phyloP scores from a whole-genome alignment of 495 filamentous ascomycete species.

The Aspergillus bridgeri region DNA sequence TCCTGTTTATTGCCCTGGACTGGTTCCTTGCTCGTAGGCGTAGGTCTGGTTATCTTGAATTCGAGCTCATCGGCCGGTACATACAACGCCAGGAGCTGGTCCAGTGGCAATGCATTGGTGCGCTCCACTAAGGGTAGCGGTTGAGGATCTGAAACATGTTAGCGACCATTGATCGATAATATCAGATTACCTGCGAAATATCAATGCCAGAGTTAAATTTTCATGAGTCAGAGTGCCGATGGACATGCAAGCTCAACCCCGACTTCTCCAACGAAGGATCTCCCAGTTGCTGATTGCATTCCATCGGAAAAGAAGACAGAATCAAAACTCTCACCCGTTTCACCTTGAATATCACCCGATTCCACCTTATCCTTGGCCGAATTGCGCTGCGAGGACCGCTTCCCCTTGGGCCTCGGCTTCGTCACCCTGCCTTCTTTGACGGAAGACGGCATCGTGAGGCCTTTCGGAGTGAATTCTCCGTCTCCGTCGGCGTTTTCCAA shows the following conservation, averaged over 20 bases:
- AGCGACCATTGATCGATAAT: background rate
- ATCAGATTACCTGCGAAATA: background rate
- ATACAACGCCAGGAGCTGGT: slow-evolving; percentile 33
- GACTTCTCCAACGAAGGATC: background rate
- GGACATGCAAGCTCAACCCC: background rate
- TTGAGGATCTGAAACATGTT: slow-evolving; percentile 11
- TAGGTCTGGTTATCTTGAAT: slow-evolving; percentile 9
- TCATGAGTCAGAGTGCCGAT: background rate
- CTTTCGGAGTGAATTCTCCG: background rate
- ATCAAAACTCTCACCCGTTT: background rate
- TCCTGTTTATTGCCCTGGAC: background rate
- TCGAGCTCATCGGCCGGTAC: slow-evolving; percentile 18
- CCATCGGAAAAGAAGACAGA: background rate
- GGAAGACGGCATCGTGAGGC: slow-evolving; percentile 16
- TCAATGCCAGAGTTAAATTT: background rate
- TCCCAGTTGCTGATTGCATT: background rate
- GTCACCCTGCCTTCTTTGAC: slow-evolving; percentile 25
- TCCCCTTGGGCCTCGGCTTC: slow-evolving; percentile 20
- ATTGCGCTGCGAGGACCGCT: slow-evolving; percentile 15
- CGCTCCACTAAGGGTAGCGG: slow-evolving; percentile 38
- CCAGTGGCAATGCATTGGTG: slow-evolving; percentile 35
- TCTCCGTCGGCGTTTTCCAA: background rate
- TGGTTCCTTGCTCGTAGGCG: background rate
- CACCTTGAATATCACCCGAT: background rate
- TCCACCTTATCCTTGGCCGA: slow-evolving; percentile 4